Conservation (phyloP, 768 basidiomycete genomes). For the Panaeolus cyanescens region DNA sequence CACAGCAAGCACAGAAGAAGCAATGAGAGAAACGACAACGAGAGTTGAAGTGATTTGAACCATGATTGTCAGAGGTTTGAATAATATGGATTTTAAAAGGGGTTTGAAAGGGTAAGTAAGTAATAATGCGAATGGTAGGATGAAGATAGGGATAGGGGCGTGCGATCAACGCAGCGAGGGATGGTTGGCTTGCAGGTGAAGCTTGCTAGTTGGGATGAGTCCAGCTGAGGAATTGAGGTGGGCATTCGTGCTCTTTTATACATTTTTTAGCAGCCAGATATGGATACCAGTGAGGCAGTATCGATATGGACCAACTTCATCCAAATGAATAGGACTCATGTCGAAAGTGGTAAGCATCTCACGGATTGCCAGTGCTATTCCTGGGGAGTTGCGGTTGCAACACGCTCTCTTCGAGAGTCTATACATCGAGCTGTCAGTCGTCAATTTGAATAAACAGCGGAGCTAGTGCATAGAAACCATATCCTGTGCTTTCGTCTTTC, state of each 20-base stretch:
- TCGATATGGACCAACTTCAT: not conserved
- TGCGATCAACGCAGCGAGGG: constrained; percentile 13
- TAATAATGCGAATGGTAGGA: not conserved
- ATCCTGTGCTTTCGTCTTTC: not conserved
- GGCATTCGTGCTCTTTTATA: not conserved
- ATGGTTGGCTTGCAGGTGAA: not conserved
- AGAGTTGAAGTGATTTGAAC: constrained; percentile 7
- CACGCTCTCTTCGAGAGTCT: not conserved
- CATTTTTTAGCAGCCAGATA: not conserved
- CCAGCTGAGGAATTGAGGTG: constrained; percentile 14
- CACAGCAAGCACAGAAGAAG: constrained; percentile 8
- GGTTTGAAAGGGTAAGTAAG: not conserved
- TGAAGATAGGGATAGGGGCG: not conserved
- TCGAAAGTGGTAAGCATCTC: not conserved
- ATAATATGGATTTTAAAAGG: not conserved
- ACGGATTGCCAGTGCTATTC: not conserved
- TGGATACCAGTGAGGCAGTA: not conserved
- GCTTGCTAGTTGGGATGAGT: constrained; percentile 9
- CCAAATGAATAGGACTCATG: not conserved
- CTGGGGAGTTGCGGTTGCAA: not conserved
- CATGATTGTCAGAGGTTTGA: constrained; percentile 5
- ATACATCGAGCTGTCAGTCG: not conserved
- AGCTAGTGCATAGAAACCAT: not conserved
- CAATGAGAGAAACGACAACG: constrained; percentile 4
- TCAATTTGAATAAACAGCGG: not conserved